phyloP scores from a whole-genome alignment of 306 rosid genomes.

The Benincasa hispida region DNA sequence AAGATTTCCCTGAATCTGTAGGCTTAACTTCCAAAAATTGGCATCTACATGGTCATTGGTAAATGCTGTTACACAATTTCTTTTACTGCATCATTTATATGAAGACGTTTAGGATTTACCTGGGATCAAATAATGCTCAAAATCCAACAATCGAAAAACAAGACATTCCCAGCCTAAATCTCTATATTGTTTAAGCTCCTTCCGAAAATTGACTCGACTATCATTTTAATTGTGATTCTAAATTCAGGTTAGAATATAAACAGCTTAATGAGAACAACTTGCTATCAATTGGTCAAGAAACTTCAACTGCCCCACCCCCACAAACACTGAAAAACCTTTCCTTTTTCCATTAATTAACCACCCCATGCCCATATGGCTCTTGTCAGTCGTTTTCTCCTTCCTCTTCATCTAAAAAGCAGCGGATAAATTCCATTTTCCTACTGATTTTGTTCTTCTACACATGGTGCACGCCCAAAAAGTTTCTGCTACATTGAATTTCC shows the following conservation, averaged over 20 bases:
- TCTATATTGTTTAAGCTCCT: not conserved
- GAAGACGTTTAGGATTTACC: not conserved
- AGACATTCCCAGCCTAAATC: not conserved
- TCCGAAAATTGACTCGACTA: not conserved
- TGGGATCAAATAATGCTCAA: not conserved
- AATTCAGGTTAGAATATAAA: not conserved
- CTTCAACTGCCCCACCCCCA: not conserved
- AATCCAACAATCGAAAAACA: not conserved
- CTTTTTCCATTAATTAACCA: not conserved
- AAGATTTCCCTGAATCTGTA: not conserved
- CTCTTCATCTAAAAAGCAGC: not conserved
- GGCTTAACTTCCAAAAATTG: not conserved
- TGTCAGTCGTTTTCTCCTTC: not conserved
- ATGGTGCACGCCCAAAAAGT: not conserved
- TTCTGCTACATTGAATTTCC: not conserved
- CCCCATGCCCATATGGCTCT: not conserved
- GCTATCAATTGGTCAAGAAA: not conserved
- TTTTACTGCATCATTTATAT: not conserved
- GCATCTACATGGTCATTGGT: not conserved
- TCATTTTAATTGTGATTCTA: not conserved
- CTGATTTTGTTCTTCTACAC: not conserved
- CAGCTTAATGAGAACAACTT: not conserved
- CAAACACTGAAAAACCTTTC: not conserved
- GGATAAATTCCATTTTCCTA: not conserved
- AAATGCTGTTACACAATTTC: not conserved